Conservation (phyloP, 2,329 filamentous ascomycete species). For the Penicillium palitans region DNA sequence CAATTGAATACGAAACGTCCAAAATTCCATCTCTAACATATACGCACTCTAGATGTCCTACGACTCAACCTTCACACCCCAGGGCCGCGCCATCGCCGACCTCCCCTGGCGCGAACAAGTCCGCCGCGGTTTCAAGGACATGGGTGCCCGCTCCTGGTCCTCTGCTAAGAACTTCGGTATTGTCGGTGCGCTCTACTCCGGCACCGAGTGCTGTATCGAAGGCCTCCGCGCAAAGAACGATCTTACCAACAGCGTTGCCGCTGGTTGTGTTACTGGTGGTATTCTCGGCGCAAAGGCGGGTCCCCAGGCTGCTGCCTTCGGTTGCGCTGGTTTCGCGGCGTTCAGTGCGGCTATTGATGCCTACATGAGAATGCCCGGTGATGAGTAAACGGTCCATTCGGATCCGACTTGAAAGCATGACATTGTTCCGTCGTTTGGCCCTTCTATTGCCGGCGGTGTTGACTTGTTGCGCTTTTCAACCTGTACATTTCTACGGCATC, state of each 20-base stretch:
- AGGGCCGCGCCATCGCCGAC: constrained; percentile 56
- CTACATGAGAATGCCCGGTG: constrained; percentile 74
- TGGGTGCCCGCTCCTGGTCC: constrained; percentile 79
- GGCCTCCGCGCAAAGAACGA: constrained; percentile 90
- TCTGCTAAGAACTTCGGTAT: constrained; percentile 94
- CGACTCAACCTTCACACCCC: constrained; percentile 77
- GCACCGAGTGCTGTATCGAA: constrained; percentile 95
- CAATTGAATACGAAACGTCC: neutral
- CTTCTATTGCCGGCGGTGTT: neutral
- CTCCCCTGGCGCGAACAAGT: constrained; percentile 85
- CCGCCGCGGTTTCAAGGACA: constrained; percentile 84
- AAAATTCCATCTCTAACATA: neutral
- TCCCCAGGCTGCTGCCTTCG: constrained; percentile 81
- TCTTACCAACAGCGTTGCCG: constrained; percentile 78
- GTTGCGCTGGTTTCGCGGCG: constrained; percentile 89
- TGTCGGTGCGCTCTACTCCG: constrained; percentile 85
- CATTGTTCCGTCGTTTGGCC: neutral
- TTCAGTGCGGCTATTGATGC: constrained; percentile 90
- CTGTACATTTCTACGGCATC: constrained; percentile 23
- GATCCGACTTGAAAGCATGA: neutral
- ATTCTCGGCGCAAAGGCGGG: constrained; percentile 83
- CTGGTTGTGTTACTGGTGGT: constrained; percentile 88
- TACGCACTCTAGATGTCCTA: constrained; percentile 77
- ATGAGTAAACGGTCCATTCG: constrained; percentile 29
- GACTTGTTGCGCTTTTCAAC: constrained; percentile 8